Evolutionary conservation across 2,329 filamentous ascomycete species (phyloP), one percentile per base, ranked within the genome.

Genomic region (Fusarium temperatum): DNA sequence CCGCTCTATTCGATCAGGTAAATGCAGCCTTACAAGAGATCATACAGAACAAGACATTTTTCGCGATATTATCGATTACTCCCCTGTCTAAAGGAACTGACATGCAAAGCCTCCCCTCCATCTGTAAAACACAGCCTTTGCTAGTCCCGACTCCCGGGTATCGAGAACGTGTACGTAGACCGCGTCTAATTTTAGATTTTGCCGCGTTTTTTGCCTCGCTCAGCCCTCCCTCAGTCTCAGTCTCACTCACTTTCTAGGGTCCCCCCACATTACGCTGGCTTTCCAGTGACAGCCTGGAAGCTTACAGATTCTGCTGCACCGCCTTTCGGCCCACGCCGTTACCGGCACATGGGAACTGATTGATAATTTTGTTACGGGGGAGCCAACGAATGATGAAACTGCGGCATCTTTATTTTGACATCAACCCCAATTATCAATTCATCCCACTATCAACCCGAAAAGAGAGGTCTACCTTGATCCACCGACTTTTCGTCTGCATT

Each of bases 101-200:
- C 53, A 28, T 56, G 63, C 68, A 64, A 72, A 63, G 69, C 68
- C 69, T 68, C 69, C 69, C 55, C 58, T 68, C 59, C 65, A 67
- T 63, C 68, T 65, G 47, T 14, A 48, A 32, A 70, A 68, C 73
- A 76, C 74, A 72, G 72, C 74, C 74, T 57, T 63, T 63, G 28
- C 51, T 73, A 69, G 66, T 58, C 60, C 66, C 69, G 66, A 69
- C 64, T 58, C 60, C 66, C 69, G 66, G 66, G 66, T 68, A 68
- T 66, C 50, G 28, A 55, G 50, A 55, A 26, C 30, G 55, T 63
- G 61, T 61, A 50, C 42, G 42, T 61, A 63, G 38, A 56, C 42
- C 30, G 35, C 50, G 53, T 68, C 76, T 78, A 78, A 78, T 70
- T 78, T 78, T 78, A 78, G 76, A 69, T 72, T 55, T 30, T 66